phyloP scores from a whole-genome alignment of 257 asterid genomes.

The Solanum pinnatisectum region DNA sequence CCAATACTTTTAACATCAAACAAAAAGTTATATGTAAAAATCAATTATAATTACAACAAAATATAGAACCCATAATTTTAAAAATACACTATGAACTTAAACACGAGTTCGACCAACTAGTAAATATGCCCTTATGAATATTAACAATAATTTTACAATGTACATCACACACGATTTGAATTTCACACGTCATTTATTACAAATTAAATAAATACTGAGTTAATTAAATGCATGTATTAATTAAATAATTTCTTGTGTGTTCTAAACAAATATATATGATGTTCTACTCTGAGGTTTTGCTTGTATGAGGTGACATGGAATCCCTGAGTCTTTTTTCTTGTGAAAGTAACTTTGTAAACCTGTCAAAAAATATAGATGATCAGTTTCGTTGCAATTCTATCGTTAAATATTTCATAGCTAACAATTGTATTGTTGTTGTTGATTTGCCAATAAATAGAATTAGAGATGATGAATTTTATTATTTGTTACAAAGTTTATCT shows the following conservation, averaged over 20 bases:
- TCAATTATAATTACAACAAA: too few relatives aligned
- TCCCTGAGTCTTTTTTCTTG: slow-evolving; percentile 11
- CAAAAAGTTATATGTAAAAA: too few relatives aligned
- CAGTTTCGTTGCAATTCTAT: background rate
- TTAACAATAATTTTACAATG: background rate
- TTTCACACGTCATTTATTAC: background rate
- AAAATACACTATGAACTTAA: too few relatives aligned
- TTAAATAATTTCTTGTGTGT: background rate
- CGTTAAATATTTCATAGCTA: background rate
- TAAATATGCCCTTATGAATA: background rate
- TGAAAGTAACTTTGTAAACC: slow-evolving; percentile 20
- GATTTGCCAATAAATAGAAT: background rate
- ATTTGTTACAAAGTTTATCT: background rate
- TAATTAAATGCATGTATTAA: background rate
- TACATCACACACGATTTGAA: background rate
- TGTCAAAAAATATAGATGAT: background rate
- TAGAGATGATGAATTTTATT: background rate
- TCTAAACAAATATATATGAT: background rate
- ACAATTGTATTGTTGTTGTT: background rate
- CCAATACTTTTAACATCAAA: too few relatives aligned
- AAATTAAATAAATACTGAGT: background rate
- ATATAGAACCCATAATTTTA: too few relatives aligned
- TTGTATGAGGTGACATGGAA: background rate
- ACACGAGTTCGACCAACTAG: background rate
- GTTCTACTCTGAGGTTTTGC: background rate